A percentile compares a stretch with the other conserved stretches of the same genome.
Evolutionary conservation across 2,329 filamentous ascomycete genomes (phyloP).

Genomic region (Lizonia empirigonia): DNA sequence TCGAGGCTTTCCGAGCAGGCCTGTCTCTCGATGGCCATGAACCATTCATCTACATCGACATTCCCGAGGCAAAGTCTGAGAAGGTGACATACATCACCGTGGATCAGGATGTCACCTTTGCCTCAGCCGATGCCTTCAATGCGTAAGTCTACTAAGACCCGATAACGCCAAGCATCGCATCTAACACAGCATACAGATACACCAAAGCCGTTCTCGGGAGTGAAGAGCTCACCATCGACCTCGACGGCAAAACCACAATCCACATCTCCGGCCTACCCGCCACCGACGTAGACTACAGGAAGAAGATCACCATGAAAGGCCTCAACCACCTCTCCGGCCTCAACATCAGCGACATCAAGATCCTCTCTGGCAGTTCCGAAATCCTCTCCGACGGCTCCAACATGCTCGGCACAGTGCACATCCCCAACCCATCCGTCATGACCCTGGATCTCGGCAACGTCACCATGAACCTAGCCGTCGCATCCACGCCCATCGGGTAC

Average conservation of each 20-base stretch:
- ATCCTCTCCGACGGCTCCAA: constrained; percentile 58
- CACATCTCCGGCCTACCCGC: constrained; percentile 58
- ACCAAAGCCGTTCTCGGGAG: constrained; percentile 55
- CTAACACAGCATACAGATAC: constrained; percentile 40
- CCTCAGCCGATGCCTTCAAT: constrained; percentile 53
- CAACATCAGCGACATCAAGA: constrained; percentile 57
- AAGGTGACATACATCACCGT: constrained; percentile 52
- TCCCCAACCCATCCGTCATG: constrained; percentile 68
- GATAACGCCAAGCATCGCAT: too few species aligned
- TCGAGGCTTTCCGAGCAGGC: constrained; percentile 60
- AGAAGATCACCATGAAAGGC: constrained; percentile 62
- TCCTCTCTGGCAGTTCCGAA: constrained; percentile 50
- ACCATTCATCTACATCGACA: constrained; percentile 53
- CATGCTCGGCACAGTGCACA: constrained; percentile 64
- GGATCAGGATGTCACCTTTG: constrained; percentile 53
- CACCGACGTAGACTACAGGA: constrained; percentile 60
- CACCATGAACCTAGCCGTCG: constrained; percentile 64
- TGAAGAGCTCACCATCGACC: constrained; percentile 56
- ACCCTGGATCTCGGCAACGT: constrained; percentile 71
- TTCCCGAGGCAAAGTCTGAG: constrained; percentile 53
- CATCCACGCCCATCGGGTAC: constrained; percentile 59
- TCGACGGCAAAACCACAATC: constrained; percentile 60
- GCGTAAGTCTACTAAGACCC: constrained; percentile 19
- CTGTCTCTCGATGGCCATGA: constrained; percentile 54
- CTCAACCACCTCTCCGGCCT: constrained; percentile 63